Evolutionary conservation across 352 stramenopile species (phyloP).

Genomic region (Phytophthora sansomeana): DNA sequence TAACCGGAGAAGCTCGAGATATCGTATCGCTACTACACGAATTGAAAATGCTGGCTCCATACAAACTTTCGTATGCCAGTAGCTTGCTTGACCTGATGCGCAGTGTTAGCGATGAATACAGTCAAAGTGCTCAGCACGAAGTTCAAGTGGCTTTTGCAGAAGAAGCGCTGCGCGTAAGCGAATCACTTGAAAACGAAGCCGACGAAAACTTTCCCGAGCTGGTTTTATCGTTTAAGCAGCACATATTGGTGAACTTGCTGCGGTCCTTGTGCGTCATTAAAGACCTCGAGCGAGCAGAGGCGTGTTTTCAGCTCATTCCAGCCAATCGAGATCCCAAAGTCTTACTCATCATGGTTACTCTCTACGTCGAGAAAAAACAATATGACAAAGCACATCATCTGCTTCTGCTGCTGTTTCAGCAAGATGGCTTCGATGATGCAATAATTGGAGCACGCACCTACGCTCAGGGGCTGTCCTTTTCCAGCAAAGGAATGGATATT

Average conservation of each 20-base stretch:
- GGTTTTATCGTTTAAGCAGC: conserved; percentile 49
- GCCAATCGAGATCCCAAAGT: conserved; percentile 39
- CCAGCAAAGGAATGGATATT: conserved; percentile 59
- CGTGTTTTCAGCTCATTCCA: conserved; percentile 62
- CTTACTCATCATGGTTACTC: conserved; percentile 62
- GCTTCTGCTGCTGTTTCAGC: conserved; percentile 62
- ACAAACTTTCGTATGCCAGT: conserved; percentile 53
- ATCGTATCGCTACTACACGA: conserved; percentile 70
- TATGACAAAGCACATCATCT: conserved; percentile 58
- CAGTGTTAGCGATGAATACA: conserved; percentile 63
- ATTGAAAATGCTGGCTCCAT: conserved; percentile 78
- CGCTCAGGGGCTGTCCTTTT: conserved; percentile 54
- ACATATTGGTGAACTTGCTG: conserved; percentile 56
- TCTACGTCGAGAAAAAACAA: conserved; percentile 55
- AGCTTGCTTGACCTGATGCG: conserved; percentile 58
- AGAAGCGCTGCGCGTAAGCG: conserved; percentile 66
- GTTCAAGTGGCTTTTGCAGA: conserved; percentile 59
- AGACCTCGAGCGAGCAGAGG: conserved; percentile 69
- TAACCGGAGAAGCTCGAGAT: conserved; percentile 19
- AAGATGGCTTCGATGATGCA: conserved; percentile 52
- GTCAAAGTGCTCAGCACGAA: conserved; percentile 36
- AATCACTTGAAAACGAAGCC: conserved; percentile 49
- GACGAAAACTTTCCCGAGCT: conserved; percentile 37
- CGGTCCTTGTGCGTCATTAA: conserved; percentile 50
- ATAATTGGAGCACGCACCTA: conserved; percentile 57